Conservation (phyloP, 805 yeast genomes). For the Sugiyamaella valdiviana region DNA sequence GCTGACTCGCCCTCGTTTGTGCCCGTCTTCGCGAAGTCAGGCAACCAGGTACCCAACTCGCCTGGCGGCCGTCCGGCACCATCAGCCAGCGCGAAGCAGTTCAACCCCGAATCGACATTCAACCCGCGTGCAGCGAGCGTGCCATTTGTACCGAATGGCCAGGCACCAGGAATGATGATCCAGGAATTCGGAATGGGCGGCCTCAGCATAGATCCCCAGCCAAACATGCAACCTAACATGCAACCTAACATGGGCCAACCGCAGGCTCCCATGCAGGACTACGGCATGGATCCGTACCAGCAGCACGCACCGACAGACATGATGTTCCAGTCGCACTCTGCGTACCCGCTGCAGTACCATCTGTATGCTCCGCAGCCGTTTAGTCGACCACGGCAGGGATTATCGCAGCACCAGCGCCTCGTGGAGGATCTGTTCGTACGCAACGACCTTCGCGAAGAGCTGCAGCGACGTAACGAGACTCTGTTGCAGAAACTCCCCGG, state of each 20-base stretch:
- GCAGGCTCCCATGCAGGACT: neutral
- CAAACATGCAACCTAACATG: neutral
- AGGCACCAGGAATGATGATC: neutral
- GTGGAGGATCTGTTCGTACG: conserved; percentile 67
- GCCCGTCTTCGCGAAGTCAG: conserved; percentile 29
- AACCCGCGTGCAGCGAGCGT: conserved; percentile 9
- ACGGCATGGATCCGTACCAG: neutral
- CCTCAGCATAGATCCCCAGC: conserved; percentile 5
- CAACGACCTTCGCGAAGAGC: conserved; percentile 59
- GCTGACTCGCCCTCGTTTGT: conserved; percentile 52
- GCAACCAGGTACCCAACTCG: neutral
- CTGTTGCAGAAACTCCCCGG: conserved; percentile 61
- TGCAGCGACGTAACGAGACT: conserved; percentile 73
- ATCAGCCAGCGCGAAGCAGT: neutral
- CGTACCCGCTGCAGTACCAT: conserved; percentile 59
- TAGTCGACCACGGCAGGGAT: conserved; percentile 40
- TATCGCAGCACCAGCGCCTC: conserved; percentile 66
- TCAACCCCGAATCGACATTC: conserved; percentile 17
- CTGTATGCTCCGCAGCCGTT: conserved; percentile 87
- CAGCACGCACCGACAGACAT: conserved; percentile 6
- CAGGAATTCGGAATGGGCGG: conserved; percentile 6
- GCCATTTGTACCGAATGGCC: neutral
- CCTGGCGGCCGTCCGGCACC: neutral
- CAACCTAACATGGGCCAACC: neutral
- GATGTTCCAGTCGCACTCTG: conserved; percentile 22